Evolutionary conservation across 192 early-diverging fungal species (phyloP), one percentile per base, ranked within the genome.

Genomic region (Phlyctochytrium planicorne): DNA sequence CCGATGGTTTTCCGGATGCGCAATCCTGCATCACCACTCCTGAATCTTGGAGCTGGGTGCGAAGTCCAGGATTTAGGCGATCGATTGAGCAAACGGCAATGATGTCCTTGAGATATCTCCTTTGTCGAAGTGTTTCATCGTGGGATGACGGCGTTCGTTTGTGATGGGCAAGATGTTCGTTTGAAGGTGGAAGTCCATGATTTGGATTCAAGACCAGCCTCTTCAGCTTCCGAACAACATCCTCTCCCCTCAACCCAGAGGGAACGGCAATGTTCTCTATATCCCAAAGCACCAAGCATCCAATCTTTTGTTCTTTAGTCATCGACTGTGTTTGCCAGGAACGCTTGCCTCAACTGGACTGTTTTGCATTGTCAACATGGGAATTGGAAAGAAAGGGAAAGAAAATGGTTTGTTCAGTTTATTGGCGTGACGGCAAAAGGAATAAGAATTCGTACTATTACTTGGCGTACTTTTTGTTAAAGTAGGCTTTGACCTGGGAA

Each of bases 401-500:
- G n/a, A n/a, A n/a, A n/a, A n/a, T n/a, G n/a, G n/a, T n/a, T n/a
- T n/a, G n/a, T n/a, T n/a, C n/a, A n/a, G n/a, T n/a, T n/a, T n/a
- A n/a, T n/a, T n/a, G n/a, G n/a, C n/a, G n/a, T n/a, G n/a, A n/a
- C n/a, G n/a, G n/a, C n/a, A n/a, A n/a, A n/a, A n/a, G n/a, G n/a
- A n/a, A n/a, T n/a, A n/a, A n/a, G n/a, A n/a, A n/a, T n/a, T n/a
- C n/a, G n/a, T n/a, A n/a, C n/a, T n/a, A n/a, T n/a, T n/a, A n/a
- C n/a, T n/a, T n/a, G n/a, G n/a, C n/a, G 30, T 36, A 36, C 40
- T 67, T 70, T 34, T 66, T 68, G 50, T 69, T 65, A 69, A 81
- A 81, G 66, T 78, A 68, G 12, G 80, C 80, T 52, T 81, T 81
- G 57, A 82, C 66, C 74, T 76, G 56, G 3, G 24, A 61, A 27